Base-by-base conservation (phyloP, 805 yeast genomes). In the Saccharomyces kudriavzevii region DNA sequence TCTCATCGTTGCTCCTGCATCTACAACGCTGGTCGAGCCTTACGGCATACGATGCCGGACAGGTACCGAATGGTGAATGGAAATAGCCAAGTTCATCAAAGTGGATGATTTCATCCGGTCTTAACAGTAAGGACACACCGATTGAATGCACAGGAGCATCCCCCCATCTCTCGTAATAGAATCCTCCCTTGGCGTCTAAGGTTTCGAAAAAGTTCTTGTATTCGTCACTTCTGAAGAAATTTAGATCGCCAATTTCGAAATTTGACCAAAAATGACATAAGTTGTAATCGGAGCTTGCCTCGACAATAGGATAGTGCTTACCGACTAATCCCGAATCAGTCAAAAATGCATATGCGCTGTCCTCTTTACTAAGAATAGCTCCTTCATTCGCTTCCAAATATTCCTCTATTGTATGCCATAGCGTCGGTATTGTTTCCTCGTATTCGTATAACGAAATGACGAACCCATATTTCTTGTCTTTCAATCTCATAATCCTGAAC, bases 131-230 rank as follows among this genome's bases (percentile, higher is more conserved):
- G 11, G 91, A 74, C 22, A 85, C 95, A 29, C 91, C 96, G 61
- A 87, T 81, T 3, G 92, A 84, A 68, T 87, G 95, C 51, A 87
- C 83, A 30, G 95, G 95, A 35, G 92, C 95, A 68, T 87, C 96
- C 60, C 95, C 94, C 96, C 94, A 86, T 68, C 95, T 77, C 73
- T 85, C 88, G 69, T 87, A 87, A 72, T 84, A 87, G 74, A 87
- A 87, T 13, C 95, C 95, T 65, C 95, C 95, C 17, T 84, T 78
- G 56, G 78, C 68, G 69, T 87, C 95, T 62, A 87, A 77, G 61
- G 76, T 72, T 27, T 85, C 84, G 61, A 88, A 88, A 70, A 83
- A 88, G 52, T 77, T 74, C 50, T 70, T 61, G 66, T 88, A 87
- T 11, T 85, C 85, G 52, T 83, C 80, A 17, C 79, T 68, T 65